Evolutionary conservation across 2,329 filamentous ascomycete species (phyloP), one percentile per base, ranked within the genome.

Genomic region (Fusarium nematophilum): DNA sequence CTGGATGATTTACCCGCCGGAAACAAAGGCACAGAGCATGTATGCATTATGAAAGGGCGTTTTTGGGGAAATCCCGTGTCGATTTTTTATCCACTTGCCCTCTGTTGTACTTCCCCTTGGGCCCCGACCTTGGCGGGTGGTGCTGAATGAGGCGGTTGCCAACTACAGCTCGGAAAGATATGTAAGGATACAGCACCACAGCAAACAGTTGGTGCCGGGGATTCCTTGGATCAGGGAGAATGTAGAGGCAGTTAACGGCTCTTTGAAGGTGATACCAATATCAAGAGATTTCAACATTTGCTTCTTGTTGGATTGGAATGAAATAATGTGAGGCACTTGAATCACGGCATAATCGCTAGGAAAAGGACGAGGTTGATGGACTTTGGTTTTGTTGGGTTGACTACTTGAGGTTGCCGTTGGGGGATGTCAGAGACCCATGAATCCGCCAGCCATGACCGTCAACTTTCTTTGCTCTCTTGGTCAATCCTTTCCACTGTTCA

Each of bases 11-110:
- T 33, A 9, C 30, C 52, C 53, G 33, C 29, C 21, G 45, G 50
- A 50, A 62, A 55, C 37, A 51, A 48, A 53, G 59, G 53, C 43
- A 55, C 34, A 56, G 50, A 53, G 33, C 62, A 59, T 58, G 57
- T 33, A 66, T 68, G 58, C 65, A 68, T 68, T 58, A 65, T 40
- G 62, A 63, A 62, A 50, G 53, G 67, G 67, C 66, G 66, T 69
- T 69, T 57, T 48, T 58, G 46, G 58, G 55, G 37, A 30, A 27
- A 43, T 30, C 26, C 37, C 48, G 44, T 49, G 37, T 40, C 42
- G 37, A 51, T 40, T 56, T 40, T 56, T 56, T 51, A 31, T 51
- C 25, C 29, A 34, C 39, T 33, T 40, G 25, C 62, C 39, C 33
- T 51, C 31, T 31, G n/a, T 15, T 37, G 42, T n/a, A 9, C 17